These are phyloP conservation scores for Scutellospora calospora DNA, from an alignment of 371 early-diverging fungal genomes.

Conservation along the genomic window DNA sequence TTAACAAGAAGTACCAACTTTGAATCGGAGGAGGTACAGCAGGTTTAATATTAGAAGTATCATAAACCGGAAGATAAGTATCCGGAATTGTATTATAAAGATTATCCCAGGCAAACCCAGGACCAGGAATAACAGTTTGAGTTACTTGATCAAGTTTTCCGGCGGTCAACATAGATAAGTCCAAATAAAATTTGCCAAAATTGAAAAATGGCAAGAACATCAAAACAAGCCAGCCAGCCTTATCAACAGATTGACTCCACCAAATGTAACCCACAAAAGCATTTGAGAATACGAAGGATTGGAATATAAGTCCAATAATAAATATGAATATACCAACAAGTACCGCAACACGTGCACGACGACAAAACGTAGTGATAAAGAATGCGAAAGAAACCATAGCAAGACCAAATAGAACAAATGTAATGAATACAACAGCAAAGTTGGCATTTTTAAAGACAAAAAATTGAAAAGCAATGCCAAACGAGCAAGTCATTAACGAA, in stretches of 20 bases:
- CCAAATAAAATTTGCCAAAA: constrained; percentile 75
- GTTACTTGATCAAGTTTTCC: constrained; percentile 68
- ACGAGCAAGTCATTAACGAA: constrained; percentile 61
- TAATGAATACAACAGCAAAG: constrained; percentile 61
- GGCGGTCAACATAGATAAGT: constrained; percentile 67
- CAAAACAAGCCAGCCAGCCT: constrained; percentile 45
- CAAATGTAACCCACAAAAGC: constrained; percentile 70
- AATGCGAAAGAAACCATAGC: constrained; percentile 75
- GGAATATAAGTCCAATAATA: constrained; percentile 75
- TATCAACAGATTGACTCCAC: constrained; percentile 60
- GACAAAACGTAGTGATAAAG: constrained; percentile 70
- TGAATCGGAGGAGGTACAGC: constrained; percentile 64
- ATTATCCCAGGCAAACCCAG: constrained; percentile 65
- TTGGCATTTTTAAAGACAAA: constrained; percentile 65
- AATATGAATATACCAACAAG: constrained; percentile 76
- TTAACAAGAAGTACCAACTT: constrained; percentile 64
- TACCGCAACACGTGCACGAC: constrained; percentile 59
- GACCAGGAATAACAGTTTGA: constrained; percentile 63
- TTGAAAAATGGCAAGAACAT: constrained; percentile 77
- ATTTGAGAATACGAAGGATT: constrained; percentile 69
- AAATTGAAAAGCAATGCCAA: constrained; percentile 70
- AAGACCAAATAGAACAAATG: constrained; percentile 76
- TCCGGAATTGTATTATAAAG: constrained; percentile 60
- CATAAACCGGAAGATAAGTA: constrained; percentile 59
- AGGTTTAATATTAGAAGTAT: constrained; percentile 52